Evolutionary conservation across 2,329 filamentous ascomycete genomes (phyloP).

Genomic region (Colletotrichum godetiae): DNA sequence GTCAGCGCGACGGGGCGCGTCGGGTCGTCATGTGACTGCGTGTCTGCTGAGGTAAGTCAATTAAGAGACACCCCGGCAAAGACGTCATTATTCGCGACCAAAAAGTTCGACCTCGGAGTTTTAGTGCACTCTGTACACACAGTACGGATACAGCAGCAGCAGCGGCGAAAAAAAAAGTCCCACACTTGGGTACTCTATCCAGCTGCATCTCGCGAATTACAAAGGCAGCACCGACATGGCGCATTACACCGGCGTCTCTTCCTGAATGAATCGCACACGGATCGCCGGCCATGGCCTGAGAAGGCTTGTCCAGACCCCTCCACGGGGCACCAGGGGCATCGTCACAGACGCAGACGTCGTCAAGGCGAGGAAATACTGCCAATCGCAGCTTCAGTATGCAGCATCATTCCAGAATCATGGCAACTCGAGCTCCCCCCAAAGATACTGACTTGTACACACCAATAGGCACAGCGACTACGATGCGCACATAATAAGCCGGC

Average conservation of each 20-base stretch:
- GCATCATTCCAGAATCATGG: not conserved
- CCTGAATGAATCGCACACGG: constrained; percentile 53
- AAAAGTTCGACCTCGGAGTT: constrained; percentile 15
- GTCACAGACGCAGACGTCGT: constrained; percentile 63
- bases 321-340: constrained; percentile 43
- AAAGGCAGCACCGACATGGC: constrained; percentile 29
- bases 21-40: constrained; percentile 54
- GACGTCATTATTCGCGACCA: constrained; percentile 26
- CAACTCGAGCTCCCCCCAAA: not conserved
- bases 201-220: constrained; percentile 16
- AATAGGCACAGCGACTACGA: constrained; percentile 87
- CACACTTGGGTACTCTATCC: not conserved
- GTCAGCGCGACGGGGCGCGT: constrained; percentile 49
- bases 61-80: constrained; percentile 13
- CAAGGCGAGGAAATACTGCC: constrained; percentile 65
- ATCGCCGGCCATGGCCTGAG: constrained; percentile 51
- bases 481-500: constrained; percentile 86
- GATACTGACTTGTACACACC: not conserved
- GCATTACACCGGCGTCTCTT: constrained; percentile 33
- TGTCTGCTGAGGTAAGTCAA: constrained; percentile 37
- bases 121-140: not conserved
- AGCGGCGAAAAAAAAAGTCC: not conserved
- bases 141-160: no score
- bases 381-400: constrained; percentile 61
- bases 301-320: constrained; percentile 44